Evolutionary conservation across 116 monocot genomes (phyloP).

Genomic region (Thalassia testudinum): DNA sequence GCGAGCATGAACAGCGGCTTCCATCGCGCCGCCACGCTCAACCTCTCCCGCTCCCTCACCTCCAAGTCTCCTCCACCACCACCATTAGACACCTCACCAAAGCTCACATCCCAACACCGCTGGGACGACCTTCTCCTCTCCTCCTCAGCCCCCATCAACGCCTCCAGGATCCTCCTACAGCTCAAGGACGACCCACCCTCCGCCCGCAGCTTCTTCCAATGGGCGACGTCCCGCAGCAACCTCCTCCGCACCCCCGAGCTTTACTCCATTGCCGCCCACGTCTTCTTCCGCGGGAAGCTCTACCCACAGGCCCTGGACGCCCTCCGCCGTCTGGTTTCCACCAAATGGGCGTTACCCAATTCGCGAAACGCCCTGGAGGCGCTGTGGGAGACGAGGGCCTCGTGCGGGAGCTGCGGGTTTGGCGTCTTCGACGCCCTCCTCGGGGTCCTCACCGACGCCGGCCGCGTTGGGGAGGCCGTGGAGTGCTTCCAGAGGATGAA

Average conservation of each 20-base stretch:
- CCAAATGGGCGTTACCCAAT: too few relatives aligned
- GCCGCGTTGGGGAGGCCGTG: constrained; percentile 35
- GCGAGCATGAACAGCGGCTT: too few relatives aligned
- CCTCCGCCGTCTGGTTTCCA: constrained; percentile 19
- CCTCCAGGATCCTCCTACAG: constrained; percentile 15
- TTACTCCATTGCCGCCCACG: constrained; percentile 40
- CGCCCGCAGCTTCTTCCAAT: constrained; percentile 34
- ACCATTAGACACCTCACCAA: too few relatives aligned
- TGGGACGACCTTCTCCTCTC: constrained; percentile 12
- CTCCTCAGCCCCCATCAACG: constrained; percentile 14
- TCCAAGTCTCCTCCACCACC: too few relatives aligned
- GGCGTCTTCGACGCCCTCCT: constrained; percentile 62
- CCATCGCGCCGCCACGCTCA: too few relatives aligned
- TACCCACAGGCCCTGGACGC: constrained; percentile 33
- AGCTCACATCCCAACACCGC: constrained; percentile 3
- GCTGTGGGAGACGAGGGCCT: constrained; percentile 16
- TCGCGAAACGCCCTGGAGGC: constrained; percentile 14
- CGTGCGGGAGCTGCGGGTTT: constrained; percentile 10
- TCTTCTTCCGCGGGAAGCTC: constrained; percentile 39
- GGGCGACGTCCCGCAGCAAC: constrained; percentile 14
- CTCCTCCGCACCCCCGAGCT: constrained; percentile 31
- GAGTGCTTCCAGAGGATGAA: constrained; percentile 42
- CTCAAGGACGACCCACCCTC: constrained; percentile 31
- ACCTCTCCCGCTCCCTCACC: too few relatives aligned
- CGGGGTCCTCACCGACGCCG: constrained; percentile 33